Evolutionary conservation across 164 flowering plant species (phyloP), one percentile per base, ranked within the genome.

Genomic region (Litsea cubeba): DNA sequence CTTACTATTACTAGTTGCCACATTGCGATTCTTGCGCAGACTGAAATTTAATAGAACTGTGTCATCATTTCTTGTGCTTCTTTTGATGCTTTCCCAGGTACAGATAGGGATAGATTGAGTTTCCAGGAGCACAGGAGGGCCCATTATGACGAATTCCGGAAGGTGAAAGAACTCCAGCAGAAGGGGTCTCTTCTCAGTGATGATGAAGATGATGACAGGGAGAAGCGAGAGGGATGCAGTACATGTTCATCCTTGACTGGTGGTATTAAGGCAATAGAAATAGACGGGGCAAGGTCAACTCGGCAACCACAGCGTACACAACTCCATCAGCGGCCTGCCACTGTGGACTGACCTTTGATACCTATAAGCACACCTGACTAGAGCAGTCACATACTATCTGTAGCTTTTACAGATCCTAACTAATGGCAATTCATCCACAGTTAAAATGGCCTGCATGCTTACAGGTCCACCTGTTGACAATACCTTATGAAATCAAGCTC

Each of bases 131-230:
- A 85, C 50, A 82, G 99, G 69, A 83, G 84, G 77, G 90, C 84
- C 30, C 99, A 96, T 68, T 96, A 96, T 79, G 94, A 96, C 51
- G 99, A 96, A 83, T 96, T 80, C 72, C 87, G 62, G 30, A 91
- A 87, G 77, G 93, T 91, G 76, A 94, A 85, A 82, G 97, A 94
- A 77, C 92, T 90, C 67, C 82, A 81, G 65, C 72, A 79, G 28
- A 78, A 84, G 62, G 92, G 91, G 20, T 87, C 94, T 10, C 70
- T 84, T 2, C 20, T 65, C 82, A 35, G 77, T 20, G 90, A 87
- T 20, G 91, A 89, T 18, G 93, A 81, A 69, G 82, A 76, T 15
- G 87, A 87, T 18, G 91, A 85, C 28, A 83, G 72, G 17, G 76
- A 32, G 57, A 65, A 73, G 64, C 74, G 50, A 25, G 79, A 32